Evolutionary conservation across 1,284 basidiomycete genomes (phyloP), one percentile per base, ranked within the genome.

Genomic region (Trametes polyzona): DNA sequence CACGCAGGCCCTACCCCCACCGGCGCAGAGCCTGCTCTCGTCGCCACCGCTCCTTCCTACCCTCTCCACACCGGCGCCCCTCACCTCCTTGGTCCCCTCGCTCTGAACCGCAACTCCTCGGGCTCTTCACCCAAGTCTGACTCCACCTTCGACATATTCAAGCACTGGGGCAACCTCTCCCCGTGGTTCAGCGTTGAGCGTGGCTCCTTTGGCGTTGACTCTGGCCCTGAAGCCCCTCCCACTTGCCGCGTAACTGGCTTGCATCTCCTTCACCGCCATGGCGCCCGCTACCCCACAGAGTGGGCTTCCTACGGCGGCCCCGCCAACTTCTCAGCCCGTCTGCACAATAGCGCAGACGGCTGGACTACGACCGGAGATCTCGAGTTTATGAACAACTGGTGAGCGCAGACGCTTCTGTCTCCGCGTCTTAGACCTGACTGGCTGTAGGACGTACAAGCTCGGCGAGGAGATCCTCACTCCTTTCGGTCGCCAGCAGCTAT

Each of bases 1-100:
- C 89, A 93, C 69, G 80, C 88, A 12, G 93, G 93, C 9, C 83
- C 81, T 10, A 95, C 93, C 1, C 90, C 91, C 0, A 95, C 93
- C 0, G 93, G 93, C 11, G 86, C 83, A 11, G 93, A 95, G 73
- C 78, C 93, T 2, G 92, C 80, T 1, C 76, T 95, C 21, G 80
- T 95, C 17, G 82, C 79, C 4, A 95, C 93, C 1, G 93, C 90
- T 0, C 90, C 92, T 6, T 75, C 81, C 7, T 88, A 91, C 59
- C 92, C 92, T 9, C 69, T 88, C 12, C 88, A 93, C 61, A 84
- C 86, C 1, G 87, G 84, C 11, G 83, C 87, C 14, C 78, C 87
- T 0, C 81, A 88, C 42, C 81, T 94, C 37, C 76, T 92, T 17
- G 73, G 71, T 17, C 86, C 85, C 0, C 47, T 59, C 17, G 47